Evolutionary conservation across 805 yeast genomes (phyloP), one percentile per base, ranked within the genome.

Genomic region (Candida broadrunensis): DNA sequence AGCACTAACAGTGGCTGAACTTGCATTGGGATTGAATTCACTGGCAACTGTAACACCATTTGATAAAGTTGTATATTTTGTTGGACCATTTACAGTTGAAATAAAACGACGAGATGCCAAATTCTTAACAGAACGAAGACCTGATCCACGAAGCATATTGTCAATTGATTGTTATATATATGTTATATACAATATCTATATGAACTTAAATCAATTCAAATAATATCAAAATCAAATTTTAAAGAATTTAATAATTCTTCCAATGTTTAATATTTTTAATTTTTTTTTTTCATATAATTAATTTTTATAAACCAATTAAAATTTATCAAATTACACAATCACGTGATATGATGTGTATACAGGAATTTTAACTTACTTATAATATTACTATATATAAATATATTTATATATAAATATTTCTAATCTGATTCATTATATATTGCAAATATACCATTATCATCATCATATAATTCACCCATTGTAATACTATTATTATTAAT

Each of bases 31-130:
- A 66, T 80, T 75, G 50, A 75, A 52, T 64, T 83, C 86, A 37
- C 88, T 72, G 47, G 88, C 88, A 50, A 86, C 77, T 45, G 85
- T 78, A 46, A 85, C 67, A 52, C 95, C 95, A 61, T 83, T 85
- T 49, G 82, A 66, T 53, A 86, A 71, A 45, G 85, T 79, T 51
- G 95, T 82, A 67, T 79, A 76, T 63, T 80, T 75, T 47, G 90
- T 80, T 60, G 77, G 77, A 44, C 81, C 65, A 54, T 57, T 62
- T 46, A 66, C 74, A 48, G 86, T 74, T 55, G 85, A 76, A 55
- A 80, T 70, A 54, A 77, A 65, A 66, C 87, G 83, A 65, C 77
- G 78, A 42, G 60, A 57, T 44, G 59, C 58, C 42, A 62, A 48
- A 41, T 44, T 47, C 40, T 47, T 56, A 30, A 63, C 57, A 37